Base-by-base conservation (phyloP, 768 basidiomycete genomes). In the Kwoniella sp. region DNA sequence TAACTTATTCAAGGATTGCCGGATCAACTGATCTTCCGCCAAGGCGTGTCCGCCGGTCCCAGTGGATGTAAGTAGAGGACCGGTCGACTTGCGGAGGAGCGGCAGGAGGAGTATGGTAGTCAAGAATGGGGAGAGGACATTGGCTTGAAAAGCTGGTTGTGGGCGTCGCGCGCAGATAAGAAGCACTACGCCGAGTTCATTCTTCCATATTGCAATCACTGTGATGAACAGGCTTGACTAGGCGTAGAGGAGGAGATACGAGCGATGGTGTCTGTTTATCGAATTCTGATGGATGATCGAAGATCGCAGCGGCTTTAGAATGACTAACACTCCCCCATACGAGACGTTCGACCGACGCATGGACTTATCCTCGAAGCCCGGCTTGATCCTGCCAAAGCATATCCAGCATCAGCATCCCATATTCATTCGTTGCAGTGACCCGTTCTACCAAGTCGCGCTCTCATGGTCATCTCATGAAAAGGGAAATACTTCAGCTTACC, bases 101-200 rank as follows among this genome's bases (percentile, higher is more conserved):
- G 65, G 69, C 17, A 29, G 34, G 4, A 70, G 45, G 5, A 58
- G 29, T 5, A 66, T 28, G 9, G 65, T 45, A 29, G 59, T 54
- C 1, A 70, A 50, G 38, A 66, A 13, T 4, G 65, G 65, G n/a
- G 65, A 28, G n/a, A 66, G 34, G 41, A 63, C 65, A 57, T 70
- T 70, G 38, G 53, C 57, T 53, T 70, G 69, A 25, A 63, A 38
- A 22, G n/a, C n/a, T n/a, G n/a, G n/a, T n/a, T n/a, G n/a, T n/a
- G n/a, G n/a, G n/a, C n/a, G n/a, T n/a, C n/a, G n/a, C n/a, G n/a
- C n/a, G n/a, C n/a, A n/a, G n/a, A n/a, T n/a, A n/a, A n/a, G n/a
- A n/a, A n/a, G n/a, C n/a, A n/a, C n/a, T n/a, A n/a, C n/a, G n/a
- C n/a, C n/a, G n/a, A n/a, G n/a, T n/a, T n/a, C n/a, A n/a, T n/a